Percentiles rank a stretch among this genome's conserved stretches.
These are phyloP conservation scores for Pinus tabuliformis DNA, from an alignment of 75 land plant genomes.

Conservation along the genomic window DNA sequence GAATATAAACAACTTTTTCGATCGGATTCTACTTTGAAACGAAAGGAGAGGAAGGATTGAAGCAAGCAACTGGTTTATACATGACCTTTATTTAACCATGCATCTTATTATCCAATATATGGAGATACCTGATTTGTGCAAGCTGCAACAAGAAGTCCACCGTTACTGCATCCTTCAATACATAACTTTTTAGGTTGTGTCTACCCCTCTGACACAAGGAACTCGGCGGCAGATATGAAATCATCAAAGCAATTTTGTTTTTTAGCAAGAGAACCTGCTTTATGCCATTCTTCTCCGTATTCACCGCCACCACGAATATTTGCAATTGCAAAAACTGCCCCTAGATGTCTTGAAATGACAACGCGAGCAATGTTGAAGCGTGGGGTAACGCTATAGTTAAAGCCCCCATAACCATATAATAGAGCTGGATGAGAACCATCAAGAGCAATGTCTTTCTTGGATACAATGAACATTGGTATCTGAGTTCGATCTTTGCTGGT, in stretches of 20 bases:
- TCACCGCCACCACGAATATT: conserved; percentile 99
- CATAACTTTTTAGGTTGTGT: conserved; percentile 73
- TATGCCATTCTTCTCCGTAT: conserved; percentile 99
- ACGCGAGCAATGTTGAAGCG: conserved; percentile 60
- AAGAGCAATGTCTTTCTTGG: conserved; percentile 48
- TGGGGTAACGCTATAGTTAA: conserved; percentile 79
- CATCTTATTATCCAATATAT: no score
- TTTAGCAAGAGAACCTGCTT: conserved; percentile 76
- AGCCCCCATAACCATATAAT: conserved; percentile 96
- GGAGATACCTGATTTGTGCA: conserved; percentile 90
- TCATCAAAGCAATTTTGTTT: conserved; percentile 99
- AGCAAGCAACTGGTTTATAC: no score
- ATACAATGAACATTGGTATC: conserved; percentile 91
- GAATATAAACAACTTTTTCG: background rate
- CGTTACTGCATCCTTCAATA: conserved; percentile 99
- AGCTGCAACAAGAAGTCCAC: conserved; percentile 93
- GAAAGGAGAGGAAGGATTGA: background rate
- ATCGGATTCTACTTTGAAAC: background rate
- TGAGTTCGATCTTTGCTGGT: conserved; percentile 83
- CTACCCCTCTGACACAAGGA: conserved; percentile 70
- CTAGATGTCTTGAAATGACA: conserved; percentile 54
- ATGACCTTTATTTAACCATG: no score
- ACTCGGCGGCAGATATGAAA: conserved; percentile 84
- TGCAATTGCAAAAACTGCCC: conserved; percentile 74
- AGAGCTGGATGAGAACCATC: conserved; percentile 82